phyloP scores from a whole-genome alignment of 202 grass and related monocot genomes.

The Elaeis oleifera region DNA sequence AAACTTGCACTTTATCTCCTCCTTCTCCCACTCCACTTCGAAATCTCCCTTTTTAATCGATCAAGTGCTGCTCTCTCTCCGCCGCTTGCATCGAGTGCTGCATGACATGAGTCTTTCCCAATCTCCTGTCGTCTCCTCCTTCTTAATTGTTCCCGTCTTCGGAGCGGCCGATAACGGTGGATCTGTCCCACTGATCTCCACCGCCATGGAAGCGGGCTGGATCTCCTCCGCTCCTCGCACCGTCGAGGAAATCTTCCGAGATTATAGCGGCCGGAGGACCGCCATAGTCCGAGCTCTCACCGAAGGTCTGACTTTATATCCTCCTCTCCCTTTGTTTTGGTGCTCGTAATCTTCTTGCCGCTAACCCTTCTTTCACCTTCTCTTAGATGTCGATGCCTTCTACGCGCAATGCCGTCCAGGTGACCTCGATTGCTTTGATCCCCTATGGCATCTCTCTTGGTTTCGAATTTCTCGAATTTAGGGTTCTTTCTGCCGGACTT shows the following conservation, averaged over 20 bases:
- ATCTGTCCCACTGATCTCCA: background rate
- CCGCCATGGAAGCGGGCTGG: slow-evolving; percentile 6
- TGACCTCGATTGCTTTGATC: background rate
- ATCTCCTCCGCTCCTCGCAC: slow-evolving; percentile 13
- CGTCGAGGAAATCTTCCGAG: slow-evolving; percentile 15
- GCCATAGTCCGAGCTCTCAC: slow-evolving; percentile 14
- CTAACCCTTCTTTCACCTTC: background rate
- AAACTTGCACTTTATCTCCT: too few relatives aligned
- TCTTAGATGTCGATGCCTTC: slow-evolving; percentile 19
- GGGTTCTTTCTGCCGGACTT: background rate
- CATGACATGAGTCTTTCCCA: too few relatives aligned
- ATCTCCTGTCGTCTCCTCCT: too few relatives aligned
- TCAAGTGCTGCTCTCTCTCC: too few relatives aligned
- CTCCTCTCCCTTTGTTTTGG: background rate
- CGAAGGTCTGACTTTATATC: background rate
- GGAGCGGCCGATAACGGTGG: too few relatives aligned
- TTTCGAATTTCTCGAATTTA: background rate
- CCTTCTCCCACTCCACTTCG: too few relatives aligned
- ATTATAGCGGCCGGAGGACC: slow-evolving; percentile 11
- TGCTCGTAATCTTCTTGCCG: background rate
- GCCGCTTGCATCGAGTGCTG: too few relatives aligned
- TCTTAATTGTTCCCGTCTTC: too few relatives aligned
- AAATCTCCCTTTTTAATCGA: too few relatives aligned
- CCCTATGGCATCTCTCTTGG: background rate
- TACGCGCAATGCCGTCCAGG: slow-evolving; percentile 12